Evolutionary conservation across 163 green algal genomes (phyloP).

Genomic region (Coccomyxa subellipsoidea): DNA sequence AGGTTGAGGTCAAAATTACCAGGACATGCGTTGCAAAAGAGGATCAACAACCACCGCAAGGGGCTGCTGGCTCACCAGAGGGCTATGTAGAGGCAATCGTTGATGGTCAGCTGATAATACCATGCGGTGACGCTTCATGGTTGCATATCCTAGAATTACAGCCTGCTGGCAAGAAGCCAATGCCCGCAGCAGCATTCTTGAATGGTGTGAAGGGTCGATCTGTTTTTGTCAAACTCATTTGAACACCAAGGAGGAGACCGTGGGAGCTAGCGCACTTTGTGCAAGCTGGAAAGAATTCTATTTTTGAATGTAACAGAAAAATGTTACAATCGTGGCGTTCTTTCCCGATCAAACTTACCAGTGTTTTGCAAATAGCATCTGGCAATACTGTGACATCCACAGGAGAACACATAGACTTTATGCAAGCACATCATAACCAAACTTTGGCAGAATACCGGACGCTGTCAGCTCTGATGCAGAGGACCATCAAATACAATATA

Average conservation of each 20-base stretch:
- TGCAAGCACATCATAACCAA: too few species aligned
- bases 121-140: conserved; percentile 26
- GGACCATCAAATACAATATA: too few species aligned
- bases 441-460: too few species aligned
- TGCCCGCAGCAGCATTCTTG: conserved; percentile 57
- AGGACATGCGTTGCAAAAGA: conserved; percentile 6
- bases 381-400: neutral
- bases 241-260: too few species aligned
- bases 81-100: conserved; percentile 2
- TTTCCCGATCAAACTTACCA: too few species aligned
- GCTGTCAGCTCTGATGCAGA: too few species aligned
- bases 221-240: conserved; percentile 22
- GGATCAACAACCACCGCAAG: conserved; percentile 11
- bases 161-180: conserved; percentile 69
- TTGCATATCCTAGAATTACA: conserved; percentile 76
- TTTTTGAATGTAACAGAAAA: too few species aligned
- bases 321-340: too few species aligned
- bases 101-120: conserved; percentile 20
- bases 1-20: conserved; percentile 13
- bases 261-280: too few species aligned
- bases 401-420: neutral
- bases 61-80: neutral
- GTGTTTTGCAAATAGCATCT: too few species aligned
- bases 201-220: conserved; percentile 71
- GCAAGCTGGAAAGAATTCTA: too few species aligned